Evolutionary conservation across 768 basidiomycete genomes (phyloP).

Genomic region (Rhizopogon roseolus): DNA sequence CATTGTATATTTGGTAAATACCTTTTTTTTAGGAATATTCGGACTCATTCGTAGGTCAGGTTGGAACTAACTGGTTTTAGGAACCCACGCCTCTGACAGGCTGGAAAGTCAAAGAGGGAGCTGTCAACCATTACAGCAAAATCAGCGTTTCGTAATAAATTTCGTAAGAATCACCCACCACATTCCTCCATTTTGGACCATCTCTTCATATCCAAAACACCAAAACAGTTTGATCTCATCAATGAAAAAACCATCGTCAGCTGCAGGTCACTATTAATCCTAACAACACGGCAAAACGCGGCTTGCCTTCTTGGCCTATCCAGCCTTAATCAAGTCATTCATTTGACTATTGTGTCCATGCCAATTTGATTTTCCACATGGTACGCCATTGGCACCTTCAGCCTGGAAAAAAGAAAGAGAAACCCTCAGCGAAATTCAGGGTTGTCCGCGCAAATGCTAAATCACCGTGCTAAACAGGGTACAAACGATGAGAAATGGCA

Average conservation of each 20-base stretch:
- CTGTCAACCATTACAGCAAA: conserved; percentile 24
- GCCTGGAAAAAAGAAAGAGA: no score
- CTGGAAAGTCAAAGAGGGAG: conserved; percentile 21
- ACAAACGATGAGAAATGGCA: not conserved
- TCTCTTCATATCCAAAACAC: not conserved
- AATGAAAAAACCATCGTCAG: conserved; percentile 18
- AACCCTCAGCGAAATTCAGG: no score
- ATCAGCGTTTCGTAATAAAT: conserved; percentile 17
- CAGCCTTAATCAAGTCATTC: not conserved
- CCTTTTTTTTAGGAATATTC: not conserved
- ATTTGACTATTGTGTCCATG: not conserved
- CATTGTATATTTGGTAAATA: conserved; percentile 21
- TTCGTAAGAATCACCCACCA: conserved; percentile 24
- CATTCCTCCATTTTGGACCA: conserved; percentile 19
- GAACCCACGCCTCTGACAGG: conserved; percentile 28
- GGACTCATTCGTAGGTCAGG: conserved; percentile 13
- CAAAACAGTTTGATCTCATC: conserved; percentile 13
- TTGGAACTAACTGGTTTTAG: conserved; percentile 19
- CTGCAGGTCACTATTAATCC: not conserved
- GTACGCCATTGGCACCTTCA: no score
- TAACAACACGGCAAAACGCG: not conserved
- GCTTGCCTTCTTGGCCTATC: not conserved
- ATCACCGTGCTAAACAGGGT: no score
- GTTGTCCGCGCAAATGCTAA: no score
- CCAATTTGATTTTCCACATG: no score